Base-by-base conservation (phyloP, 345 rosid species). In the Adansonia digitata region DNA sequence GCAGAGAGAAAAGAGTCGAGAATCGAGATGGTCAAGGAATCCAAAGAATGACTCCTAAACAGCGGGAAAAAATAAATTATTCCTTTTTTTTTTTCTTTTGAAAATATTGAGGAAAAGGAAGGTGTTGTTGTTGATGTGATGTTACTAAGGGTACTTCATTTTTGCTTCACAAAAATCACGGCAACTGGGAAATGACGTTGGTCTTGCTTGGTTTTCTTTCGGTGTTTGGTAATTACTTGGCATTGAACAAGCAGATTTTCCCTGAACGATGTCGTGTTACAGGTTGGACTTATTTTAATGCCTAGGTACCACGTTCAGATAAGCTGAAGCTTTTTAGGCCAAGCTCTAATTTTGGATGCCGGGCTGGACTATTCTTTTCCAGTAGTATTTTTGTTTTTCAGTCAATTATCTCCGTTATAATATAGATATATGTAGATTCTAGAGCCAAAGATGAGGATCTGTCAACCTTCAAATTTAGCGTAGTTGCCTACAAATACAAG, bases 201-300 rank as follows among this genome's bases (percentile, higher is more conserved):
- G 37, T 43, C 71, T 67, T 67, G 20, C 49, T 67, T 67, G 31
- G 37, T 43, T 43, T n/a, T 43, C 69, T 39, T 39, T 18, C 69
- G 29, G 4, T 14, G 20, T n/a, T 60, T 60, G 64, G 64, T n/a
- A n/a, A n/a, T n/a, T n/a, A n/a, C n/a, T n/a, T n/a, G n/a, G n/a
- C n/a, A n/a, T n/a, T n/a, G n/a, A n/a, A n/a, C n/a, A n/a, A n/a
- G n/a, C n/a, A 46, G 51, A 46, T 46, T n/a, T n/a, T 46, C 51
- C 3, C 51, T 14, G 51, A 46, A 13, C 14, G 51, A 46, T 46
- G 51, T 14, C 51, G 51, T 46, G 11, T 12, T 7, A 51, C 0
- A 7, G 2, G 12, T 51, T 51, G 18, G 56, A n/a, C 56, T n/a
- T 2, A n/a, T 51, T 7, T 51, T 3, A 42, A 7, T 42, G 46